phyloP scores from a whole-genome alignment of 345 rosid species.

The Angophora floribunda region DNA sequence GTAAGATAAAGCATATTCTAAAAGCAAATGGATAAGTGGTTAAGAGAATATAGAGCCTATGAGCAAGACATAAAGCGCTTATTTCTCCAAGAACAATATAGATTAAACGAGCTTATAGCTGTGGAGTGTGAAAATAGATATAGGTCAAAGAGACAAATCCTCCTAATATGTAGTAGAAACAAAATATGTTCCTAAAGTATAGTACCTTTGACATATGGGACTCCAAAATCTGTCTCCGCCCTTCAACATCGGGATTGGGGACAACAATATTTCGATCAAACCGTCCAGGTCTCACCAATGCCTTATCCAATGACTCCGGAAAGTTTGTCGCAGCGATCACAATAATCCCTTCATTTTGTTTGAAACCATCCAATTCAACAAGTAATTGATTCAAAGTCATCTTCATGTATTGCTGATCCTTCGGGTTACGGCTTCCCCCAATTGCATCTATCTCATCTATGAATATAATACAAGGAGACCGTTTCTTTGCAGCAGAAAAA shows the following conservation, averaged over 20 bases:
- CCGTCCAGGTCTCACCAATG: slow-evolving; percentile 93
- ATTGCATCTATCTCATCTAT: slow-evolving; percentile 99
- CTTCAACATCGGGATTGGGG: slow-evolving; percentile 97
- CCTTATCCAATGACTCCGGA: slow-evolving; percentile 91
- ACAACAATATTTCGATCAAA: slow-evolving; percentile 91
- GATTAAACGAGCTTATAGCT: background rate
- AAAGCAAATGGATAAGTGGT: background rate
- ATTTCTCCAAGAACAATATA: background rate
- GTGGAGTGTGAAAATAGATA: background rate
- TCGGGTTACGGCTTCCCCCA: slow-evolving; percentile 91
- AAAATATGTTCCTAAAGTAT: background rate
- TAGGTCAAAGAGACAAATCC: background rate
- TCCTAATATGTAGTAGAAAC: background rate
- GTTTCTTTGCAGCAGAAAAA: slow-evolving; percentile 97
- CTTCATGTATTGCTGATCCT: slow-evolving; percentile 92
- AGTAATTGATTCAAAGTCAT: slow-evolving; percentile 97
- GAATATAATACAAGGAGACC: slow-evolving; percentile 91
- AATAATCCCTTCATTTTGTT: slow-evolving; percentile 96
- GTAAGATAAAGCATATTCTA: background rate
- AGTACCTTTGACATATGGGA: slow-evolving; percentile 96
- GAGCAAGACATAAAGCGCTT: background rate
- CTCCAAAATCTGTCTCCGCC: slow-evolving; percentile 92
- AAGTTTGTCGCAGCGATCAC: slow-evolving; percentile 95
- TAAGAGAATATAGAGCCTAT: background rate
- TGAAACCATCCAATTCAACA: slow-evolving; percentile 95